Evolutionary conservation across 1,139 yeast genomes (phyloP), one percentile per base, ranked within the genome.

Genomic region (Spathaspora sp.): DNA sequence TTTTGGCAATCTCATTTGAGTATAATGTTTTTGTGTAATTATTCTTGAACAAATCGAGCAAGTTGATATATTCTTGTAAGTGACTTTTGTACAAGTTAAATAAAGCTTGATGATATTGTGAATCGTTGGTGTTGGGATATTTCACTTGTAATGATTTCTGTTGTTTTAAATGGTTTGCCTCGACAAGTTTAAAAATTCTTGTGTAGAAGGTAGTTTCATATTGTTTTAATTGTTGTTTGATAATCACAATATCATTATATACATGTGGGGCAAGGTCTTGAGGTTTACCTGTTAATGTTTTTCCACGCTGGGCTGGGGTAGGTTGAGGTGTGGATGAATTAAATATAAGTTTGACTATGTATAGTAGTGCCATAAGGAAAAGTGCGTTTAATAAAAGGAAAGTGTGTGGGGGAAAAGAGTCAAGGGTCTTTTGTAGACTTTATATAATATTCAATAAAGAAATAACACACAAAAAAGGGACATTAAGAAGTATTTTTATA

Each of bases 11-110:
- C 37, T 15, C 36, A 15, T 31, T 15, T 13, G 36, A 31, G 36
- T 49, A 51, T 27, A 55, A 40, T 6, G 52, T 50, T 29, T 51
- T 55, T 23, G 49, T 44, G 31, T 61, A 56, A 47, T 60, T 61
- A 44, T 61, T 60, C 45, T 56, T 53, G 45, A 60, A 51, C 15
- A 59, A 51, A n/a, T 57, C 63, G 25, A 60, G 42, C n/a, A 64
- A 49, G 40, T 56, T 51, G 11, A 50, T 46, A 43, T 54, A 59
- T 31, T 63, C 67, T 11, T 46, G 49, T 16, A 61, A 44, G 7
- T 57, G 56, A 17, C 44, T 43, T 43, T 56, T 60, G 47, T 57
- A 56, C 17, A 54, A 38, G 16, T 48, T 46, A 8, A 60, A 48
- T 17, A 61, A 51, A 41, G 52, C 55, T 8, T 42, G 43, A 13